Evolutionary conservation across 495 filamentous ascomycete species (phyloP), one percentile per base, ranked within the genome.

Genomic region (Neurospora sp.): DNA sequence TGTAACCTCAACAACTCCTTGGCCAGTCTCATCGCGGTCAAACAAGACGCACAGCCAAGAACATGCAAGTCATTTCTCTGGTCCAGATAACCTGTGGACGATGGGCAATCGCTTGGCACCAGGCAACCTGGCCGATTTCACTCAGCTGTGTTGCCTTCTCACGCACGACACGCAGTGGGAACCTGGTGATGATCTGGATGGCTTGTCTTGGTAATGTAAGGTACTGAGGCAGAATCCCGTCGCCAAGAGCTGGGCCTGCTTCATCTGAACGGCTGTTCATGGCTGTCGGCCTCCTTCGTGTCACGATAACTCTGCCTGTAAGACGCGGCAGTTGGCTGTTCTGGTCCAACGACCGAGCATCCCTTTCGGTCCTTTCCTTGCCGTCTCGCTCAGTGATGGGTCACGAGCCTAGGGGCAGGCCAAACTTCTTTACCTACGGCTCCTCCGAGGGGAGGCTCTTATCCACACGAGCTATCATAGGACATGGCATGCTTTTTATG

Each of bases 191-290:
- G 53, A 73, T 74, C 72, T 73, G 71, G 73, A 73, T 73, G 37
- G 68, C 68, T 44, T 48, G 69, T 73, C 72, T 72, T 74, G 76
- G 70, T 74, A 65, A 77, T 78, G 78, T 73, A 72, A 77, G 77
- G 77, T 75, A 77, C 78, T 76, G 69, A 65, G 65, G 70, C 72
- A 74, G 41, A 61, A 42, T 74, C 74, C 75, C 74, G 75, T 76
- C 76, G 77, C 78, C 78, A 80, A 80, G 78, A 68, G 71, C 77
- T 76, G 72, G 77, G 77, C 76, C 46, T 71, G 61, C 74, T 74
- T 77, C 74, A 78, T 74, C 42, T 20, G 53, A 65, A 65, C 65
- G 39, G 42, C 20, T 74, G 71, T 72, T 69, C 42, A 72, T 59
- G 10, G 68, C 48, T 22, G 46, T 39, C 18, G 22, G 40, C 39